Evolutionary conservation across 768 basidiomycete species (phyloP), one percentile per base, ranked within the genome.

Genomic region (Leccinum fibrillosum): DNA sequence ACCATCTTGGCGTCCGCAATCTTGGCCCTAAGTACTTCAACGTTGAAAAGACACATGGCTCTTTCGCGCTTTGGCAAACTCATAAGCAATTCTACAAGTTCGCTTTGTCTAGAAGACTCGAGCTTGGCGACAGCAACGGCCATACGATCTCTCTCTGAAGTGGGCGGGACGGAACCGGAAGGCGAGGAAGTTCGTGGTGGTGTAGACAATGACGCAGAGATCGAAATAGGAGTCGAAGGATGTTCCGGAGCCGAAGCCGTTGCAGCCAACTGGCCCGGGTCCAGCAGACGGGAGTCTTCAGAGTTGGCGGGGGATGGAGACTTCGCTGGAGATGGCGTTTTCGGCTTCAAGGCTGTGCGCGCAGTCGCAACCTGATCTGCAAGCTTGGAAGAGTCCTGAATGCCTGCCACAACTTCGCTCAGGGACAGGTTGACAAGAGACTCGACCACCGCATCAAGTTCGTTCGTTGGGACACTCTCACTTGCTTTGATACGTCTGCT

Each of bases 161-260:
- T 70, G 4, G 84, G 84, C 1, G 88, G 83, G 53, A 80, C 70
- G 17, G 83, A 82, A 39, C 81, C 81, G 17, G 83, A 78, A 5
- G 90, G 92, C 2, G 91, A 92, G 5, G 90, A 90, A 0, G 92
- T 91, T 15, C 92, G 84, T 12, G 92, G 89, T 2, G 92, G 90
- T 0, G 89, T 90, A 32, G 87, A 85, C n/a, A 89, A 69, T 1
- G 88, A 86, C 0, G 86, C 83, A 57, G 84, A 84, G 57, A 90
- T 79, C 1, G 91, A 92, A 12, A 93, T 83, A 1, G 92, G 92
- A 0, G 92, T 93, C 7, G 88, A 90, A 0, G 92, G 92, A 60
- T 92, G 91, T 66, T 94, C 92, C 0, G 92, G 92, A n/a, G 91
- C 91, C 51, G 89, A 90, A 2, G 91, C 92, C 4, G 89, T 91